Evolutionary conservation across 192 early-diverging fungal species (phyloP).

Genomic region (Helicostylum pulchrum): DNA sequence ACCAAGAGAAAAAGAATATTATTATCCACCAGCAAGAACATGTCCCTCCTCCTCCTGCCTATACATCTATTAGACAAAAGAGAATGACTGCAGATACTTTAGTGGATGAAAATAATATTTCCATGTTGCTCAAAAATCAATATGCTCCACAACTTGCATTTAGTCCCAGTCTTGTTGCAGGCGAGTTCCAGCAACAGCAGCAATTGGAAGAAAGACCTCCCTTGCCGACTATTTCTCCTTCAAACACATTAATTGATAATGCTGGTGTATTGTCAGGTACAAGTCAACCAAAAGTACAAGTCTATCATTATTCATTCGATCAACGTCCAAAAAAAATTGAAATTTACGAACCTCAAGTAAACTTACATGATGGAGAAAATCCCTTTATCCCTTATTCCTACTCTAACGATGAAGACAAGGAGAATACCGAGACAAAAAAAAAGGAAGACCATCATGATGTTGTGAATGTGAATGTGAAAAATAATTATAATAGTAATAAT

Average conservation of each 20-base stretch:
- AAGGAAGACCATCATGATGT: not conserved
- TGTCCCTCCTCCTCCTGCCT: constrained; percentile 5
- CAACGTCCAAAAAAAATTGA: not conserved
- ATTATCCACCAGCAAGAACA: not conserved
- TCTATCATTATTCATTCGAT: not conserved
- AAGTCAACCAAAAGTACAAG: not conserved
- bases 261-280: not conserved
- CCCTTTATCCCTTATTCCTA: constrained; percentile 6
- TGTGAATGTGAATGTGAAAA: too few relatives aligned
- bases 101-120: constrained; percentile 1
- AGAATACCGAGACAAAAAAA: not conserved
- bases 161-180: constrained; percentile 16
- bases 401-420: not conserved
- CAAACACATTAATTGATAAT: constrained; percentile 10
- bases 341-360: constrained; percentile 16
- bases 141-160: constrained; percentile 23
- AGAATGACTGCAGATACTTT: constrained; percentile 16
- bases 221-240: not conserved
- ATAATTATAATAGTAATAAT: not conserved
- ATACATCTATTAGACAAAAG: constrained; percentile 9
- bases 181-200: constrained; percentile 7
- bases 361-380: constrained; percentile 3
- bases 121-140: constrained; percentile 6
- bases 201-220: not conserved
- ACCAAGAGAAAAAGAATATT: not conserved